Conservation (phyloP, 352 stramenopile genomes). For the Globisporangium ultimum region DNA sequence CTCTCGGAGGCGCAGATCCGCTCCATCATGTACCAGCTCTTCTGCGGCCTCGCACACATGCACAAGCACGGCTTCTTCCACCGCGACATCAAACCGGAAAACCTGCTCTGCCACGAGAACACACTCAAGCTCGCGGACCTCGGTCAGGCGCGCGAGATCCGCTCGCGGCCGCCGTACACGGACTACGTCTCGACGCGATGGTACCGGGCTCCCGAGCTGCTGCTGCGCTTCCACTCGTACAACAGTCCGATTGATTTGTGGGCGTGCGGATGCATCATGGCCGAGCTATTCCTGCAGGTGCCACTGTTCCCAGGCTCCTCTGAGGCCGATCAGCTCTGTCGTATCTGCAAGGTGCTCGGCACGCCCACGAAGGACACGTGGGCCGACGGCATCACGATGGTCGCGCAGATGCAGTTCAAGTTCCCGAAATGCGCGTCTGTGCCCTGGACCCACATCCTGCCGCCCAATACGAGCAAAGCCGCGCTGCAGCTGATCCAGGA, state of each 20-base stretch:
- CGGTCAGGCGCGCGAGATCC: conserved; percentile 71
- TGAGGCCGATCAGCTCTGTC: conserved; percentile 96
- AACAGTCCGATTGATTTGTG: conserved; percentile 83
- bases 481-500: conserved; percentile 85
- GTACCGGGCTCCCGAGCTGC: conserved; percentile 74
- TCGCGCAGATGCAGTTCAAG: conserved; percentile 89
- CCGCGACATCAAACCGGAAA: conserved; percentile 81
- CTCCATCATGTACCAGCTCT: conserved; percentile 78
- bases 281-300: conserved; percentile 70
- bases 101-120: conserved; percentile 57
- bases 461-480: conserved; percentile 56
- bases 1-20: conserved; percentile 65
- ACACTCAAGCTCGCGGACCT: conserved; percentile 77
- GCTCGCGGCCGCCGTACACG: conserved; percentile 60
- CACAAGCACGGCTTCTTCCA: conserved; percentile 86
- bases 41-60: conserved; percentile 71
- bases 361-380: conserved; percentile 88
- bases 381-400: conserved; percentile 87
- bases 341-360: conserved; percentile 92
- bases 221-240: conserved; percentile 65
- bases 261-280: conserved; percentile 79
- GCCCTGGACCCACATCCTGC: conserved; percentile 64
- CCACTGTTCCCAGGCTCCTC: conserved; percentile 80
- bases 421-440: conserved; percentile 88
- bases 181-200: conserved; percentile 79